phyloP scores from a whole-genome alignment of 2,329 filamentous ascomycete genomes.

The Sarocladium strictum region DNA sequence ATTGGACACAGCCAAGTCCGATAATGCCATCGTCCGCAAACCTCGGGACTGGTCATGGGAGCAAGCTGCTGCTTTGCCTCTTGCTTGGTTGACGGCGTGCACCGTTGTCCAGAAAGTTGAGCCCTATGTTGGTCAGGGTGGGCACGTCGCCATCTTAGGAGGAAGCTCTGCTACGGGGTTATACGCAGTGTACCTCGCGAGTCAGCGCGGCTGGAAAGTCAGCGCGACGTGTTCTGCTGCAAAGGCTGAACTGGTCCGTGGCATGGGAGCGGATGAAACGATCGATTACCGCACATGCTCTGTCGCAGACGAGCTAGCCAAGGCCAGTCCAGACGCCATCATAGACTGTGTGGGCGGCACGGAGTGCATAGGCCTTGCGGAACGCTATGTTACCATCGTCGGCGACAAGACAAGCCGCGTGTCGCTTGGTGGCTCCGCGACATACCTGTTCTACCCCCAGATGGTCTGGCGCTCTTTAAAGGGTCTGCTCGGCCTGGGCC shows the following conservation, averaged over 20 bases:
- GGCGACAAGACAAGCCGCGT: conserved; percentile 9
- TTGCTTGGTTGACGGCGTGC: conserved; percentile 8
- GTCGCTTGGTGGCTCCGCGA: conserved; percentile 3
- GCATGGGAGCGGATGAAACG: conserved; percentile 7
- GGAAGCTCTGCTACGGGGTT: conserved; percentile 7
- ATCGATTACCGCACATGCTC: conserved; percentile 9
- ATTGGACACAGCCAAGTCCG: conserved; percentile 1
- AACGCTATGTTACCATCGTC: conserved; percentile 10
- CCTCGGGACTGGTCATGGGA: conserved; percentile 8
- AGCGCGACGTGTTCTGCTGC: conserved; percentile 5
- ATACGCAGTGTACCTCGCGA: conserved; percentile 7
- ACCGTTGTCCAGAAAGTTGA: conserved; percentile 4
- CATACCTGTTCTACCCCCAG: conserved; percentile 6
- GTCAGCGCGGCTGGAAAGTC: conserved; percentile 7
- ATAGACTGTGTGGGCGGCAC: conserved; percentile 10
- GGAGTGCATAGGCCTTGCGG: conserved; percentile 8
- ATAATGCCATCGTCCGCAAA: conserved; percentile 7
- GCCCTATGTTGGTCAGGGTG: neutral
- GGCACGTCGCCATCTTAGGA: conserved; percentile 6
- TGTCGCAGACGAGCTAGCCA: neutral
- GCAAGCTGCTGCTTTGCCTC: conserved; percentile 8
- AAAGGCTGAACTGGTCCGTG: conserved; percentile 8
- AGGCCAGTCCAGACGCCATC: conserved; percentile 6
- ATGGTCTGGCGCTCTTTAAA: conserved; percentile 7
- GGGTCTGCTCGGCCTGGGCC: conserved; percentile 4